Evolutionary conservation across 75 land plant species (phyloP), one percentile per base, ranked within the genome.

Genomic region (Cryptomeria japonica): DNA sequence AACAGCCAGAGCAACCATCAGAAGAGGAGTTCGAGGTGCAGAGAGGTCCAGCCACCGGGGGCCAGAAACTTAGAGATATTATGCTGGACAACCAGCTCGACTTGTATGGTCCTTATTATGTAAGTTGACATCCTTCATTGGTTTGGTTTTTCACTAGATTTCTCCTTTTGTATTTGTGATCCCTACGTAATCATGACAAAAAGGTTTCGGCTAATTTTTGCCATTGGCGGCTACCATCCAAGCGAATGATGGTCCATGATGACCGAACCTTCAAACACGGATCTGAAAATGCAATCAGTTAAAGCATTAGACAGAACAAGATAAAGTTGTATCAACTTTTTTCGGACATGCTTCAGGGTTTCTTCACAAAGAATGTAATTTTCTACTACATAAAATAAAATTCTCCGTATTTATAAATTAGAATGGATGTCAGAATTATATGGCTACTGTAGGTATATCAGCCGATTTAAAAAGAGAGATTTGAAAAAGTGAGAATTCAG

Each of bases 61-160:
- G 95, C 61, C 93, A 90, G 87, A 92, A 91, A 19, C 91, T 94
- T 31, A 94, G 95, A 70, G 80, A 92, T 39, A 91, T 94, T 87
- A 94, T 94, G 95, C 56, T 92, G 83, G 92, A 92, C 61, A 22
- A 44, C 38, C 58, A 94, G 15, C 90, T 94, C 84, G 95, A 94
- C 19, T 77, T 94, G 15, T 94, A 94, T 80, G 95, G 95, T 16
- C 95, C 95, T 16, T 92, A 92, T 88, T 92, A 94, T 87, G 95
- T 94, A 89, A 89, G 94, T 61, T 37, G 53, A 10, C 47, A 49
- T 56, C 68, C 34, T 68, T 16, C 44, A 41, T 83, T 83, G n/a
- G 11, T 28, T 42, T 41, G 47, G 31, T 22, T 42, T 25, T 83
- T 28, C n/a, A 64, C 70, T 64, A 64, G 10, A 64, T 64, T 7